Evolutionary conservation across 768 basidiomycete genomes (phyloP), one percentile per base, ranked within the genome.

Genomic region (Leucosporidium creatinivorum): DNA sequence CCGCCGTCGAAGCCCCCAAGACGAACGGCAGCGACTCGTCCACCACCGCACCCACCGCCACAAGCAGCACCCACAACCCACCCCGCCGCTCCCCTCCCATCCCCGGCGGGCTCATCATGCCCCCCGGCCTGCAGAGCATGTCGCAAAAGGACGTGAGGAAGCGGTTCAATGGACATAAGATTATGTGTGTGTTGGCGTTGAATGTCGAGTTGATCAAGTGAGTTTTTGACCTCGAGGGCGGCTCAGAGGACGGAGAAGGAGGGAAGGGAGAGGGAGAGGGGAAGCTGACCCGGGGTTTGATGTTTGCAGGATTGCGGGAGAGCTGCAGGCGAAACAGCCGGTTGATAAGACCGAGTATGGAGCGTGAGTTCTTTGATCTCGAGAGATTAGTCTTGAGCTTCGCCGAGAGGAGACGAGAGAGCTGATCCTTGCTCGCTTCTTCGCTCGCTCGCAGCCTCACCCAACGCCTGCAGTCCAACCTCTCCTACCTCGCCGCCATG

Each of bases 171-270:
- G 61, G 52, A 18, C 64, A 65, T 55, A 66, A 58, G 61, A 57
- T 72, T 15, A 49, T 61, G 3, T 65, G 61, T 30, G 63, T 72
- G 4, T 48, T 62, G 19, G 39, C 54, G 52, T 58, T 72, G 28
- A 72, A 72, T 25, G 49, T n/a, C 8, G 64, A 68, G 44, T n/a
- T 72, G 26, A 65, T 68, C 61, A 63, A 63, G 68, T 65, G 50
- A 30, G 63, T 58, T 21, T 10, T 4, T 23, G n/a, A n/a, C n/a
- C n/a, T 36, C 21, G 1, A 1, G 50, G 18, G 50, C 50, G 33
- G 5, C 10, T 33, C 15, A 25, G 23, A 28, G 52, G 31, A 21
- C 6, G n/a, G 17, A 6, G 6, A 17, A 26, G n/a, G 12, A 31
- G 49, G 25, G 28, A 25, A 15, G 10, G 15, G 8, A 3, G 21